Percentiles rank a stretch among this genome's conserved stretches.
phyloP scores from a whole-genome alignment of 2,329 filamentous ascomycete genomes.

The Knufia fluminis region DNA sequence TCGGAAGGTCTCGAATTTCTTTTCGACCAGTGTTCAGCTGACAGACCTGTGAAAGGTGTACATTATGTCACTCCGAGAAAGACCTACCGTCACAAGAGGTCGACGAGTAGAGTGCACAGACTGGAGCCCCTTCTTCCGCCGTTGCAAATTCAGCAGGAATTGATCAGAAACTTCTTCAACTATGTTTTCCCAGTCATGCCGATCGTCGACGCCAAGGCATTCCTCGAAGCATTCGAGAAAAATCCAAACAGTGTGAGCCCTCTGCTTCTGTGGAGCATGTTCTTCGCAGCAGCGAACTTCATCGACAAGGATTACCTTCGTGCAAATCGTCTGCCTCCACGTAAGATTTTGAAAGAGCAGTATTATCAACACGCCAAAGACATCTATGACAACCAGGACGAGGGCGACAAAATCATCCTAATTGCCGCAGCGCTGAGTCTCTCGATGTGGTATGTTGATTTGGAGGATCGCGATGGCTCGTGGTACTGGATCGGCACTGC shows the following conservation, averaged over 20 bases:
- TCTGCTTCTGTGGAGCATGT: conserved; percentile 33
- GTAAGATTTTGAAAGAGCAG: conserved; percentile 30
- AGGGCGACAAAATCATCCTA: conserved; percentile 32
- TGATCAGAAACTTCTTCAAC: conserved; percentile 12
- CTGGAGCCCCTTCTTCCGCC: conserved; percentile 3
- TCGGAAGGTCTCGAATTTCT: conserved; percentile 15
- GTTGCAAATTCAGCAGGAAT: not conserved
- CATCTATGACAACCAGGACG: conserved; percentile 18
- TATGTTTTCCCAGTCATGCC: conserved; percentile 14
- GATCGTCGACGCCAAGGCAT: conserved; percentile 10
- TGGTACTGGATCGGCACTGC: conserved; percentile 42
- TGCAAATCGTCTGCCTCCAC: conserved; percentile 28
- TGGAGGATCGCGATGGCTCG: conserved; percentile 34
- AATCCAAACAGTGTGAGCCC: conserved; percentile 8
- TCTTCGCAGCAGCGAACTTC: conserved; percentile 30
- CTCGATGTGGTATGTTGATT: conserved; percentile 35
- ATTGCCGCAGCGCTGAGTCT: conserved; percentile 37
- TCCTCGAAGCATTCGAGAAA: conserved; percentile 9
- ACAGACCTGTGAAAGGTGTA: conserved; percentile 10
- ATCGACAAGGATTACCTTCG: conserved; percentile 19
- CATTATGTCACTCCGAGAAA: conserved; percentile 12
- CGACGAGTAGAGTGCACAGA: conserved; percentile 6
- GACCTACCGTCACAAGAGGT: conserved; percentile 8
- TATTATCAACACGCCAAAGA: conserved; percentile 32
- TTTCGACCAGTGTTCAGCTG: conserved; percentile 12